Evolutionary conservation across 495 filamentous ascomycete species (phyloP).

Genomic region (Beverwykella pulmonaria): DNA sequence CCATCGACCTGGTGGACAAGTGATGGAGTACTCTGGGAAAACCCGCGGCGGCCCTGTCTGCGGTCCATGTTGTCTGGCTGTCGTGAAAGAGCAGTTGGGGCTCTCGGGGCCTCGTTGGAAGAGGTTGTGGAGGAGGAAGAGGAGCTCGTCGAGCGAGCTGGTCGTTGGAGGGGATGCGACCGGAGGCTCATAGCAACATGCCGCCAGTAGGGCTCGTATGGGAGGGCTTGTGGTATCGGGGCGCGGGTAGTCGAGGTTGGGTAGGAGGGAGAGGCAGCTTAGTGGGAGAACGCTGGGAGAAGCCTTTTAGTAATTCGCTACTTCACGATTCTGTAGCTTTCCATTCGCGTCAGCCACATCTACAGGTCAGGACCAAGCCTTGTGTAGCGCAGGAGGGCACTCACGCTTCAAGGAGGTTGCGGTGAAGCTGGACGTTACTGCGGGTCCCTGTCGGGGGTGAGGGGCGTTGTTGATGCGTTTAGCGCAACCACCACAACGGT

Average conservation of each 20-base stretch:
- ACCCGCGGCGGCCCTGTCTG: not conserved
- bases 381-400: not conserved
- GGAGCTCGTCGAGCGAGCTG: not conserved
- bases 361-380: not conserved
- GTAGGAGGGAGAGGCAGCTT: too few relatives aligned
- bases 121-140: not conserved
- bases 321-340: not conserved
- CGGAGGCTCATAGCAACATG: slow-evolving; percentile 7
- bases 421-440: not conserved
- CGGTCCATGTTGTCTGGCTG: not conserved
- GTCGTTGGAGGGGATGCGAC: not conserved
- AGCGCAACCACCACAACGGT: too few relatives aligned
- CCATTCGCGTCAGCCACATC: not conserved
- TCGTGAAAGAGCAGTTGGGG: not conserved
- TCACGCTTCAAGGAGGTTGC: not conserved
- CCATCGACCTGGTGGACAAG: not conserved
- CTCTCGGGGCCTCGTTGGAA: not conserved
- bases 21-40: not conserved
- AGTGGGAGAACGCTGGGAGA: too few relatives aligned
- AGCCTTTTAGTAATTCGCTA: not conserved
- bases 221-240: not conserved
- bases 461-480: too few relatives aligned
- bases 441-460: too few relatives aligned
- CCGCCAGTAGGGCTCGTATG: not conserved
- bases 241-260: not conserved